A percentile compares a stretch with the other conserved stretches of the same genome.
Evolutionary conservation across 2,329 filamentous ascomycete species (phyloP).

Genomic region (Grosmannia huntii): DNA sequence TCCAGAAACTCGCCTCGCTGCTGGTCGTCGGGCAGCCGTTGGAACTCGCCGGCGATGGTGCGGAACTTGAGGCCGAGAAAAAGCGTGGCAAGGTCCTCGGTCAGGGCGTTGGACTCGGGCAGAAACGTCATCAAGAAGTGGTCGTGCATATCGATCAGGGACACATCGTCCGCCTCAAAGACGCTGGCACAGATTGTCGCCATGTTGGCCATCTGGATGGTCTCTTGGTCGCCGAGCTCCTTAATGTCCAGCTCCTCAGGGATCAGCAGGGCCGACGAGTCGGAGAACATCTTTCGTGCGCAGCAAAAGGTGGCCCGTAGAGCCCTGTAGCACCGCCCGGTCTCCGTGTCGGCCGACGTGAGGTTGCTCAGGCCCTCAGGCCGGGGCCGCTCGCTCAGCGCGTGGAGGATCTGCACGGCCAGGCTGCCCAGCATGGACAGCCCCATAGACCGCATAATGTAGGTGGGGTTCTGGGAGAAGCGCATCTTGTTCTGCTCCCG

Average conservation of each 20-base stretch:
- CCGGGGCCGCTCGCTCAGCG: conserved; percentile 21
- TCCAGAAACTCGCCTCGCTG: conserved; percentile 25
- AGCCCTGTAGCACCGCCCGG: conserved; percentile 21
- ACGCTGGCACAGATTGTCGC: conserved; percentile 31
- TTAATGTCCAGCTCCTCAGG: conserved; percentile 25
- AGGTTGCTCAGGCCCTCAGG: conserved; percentile 18
- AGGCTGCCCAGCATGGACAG: conserved; percentile 22
- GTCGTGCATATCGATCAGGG: conserved; percentile 30
- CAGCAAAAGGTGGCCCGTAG: conserved; percentile 20
- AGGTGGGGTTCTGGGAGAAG: conserved; percentile 20
- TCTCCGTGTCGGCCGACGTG: conserved; percentile 19
- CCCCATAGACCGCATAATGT: conserved; percentile 23
- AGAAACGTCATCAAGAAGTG: conserved; percentile 32
- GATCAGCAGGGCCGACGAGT: conserved; percentile 18
- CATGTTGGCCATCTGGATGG: conserved; percentile 35
- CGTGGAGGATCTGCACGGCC: conserved; percentile 24
- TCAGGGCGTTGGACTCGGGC: conserved; percentile 24
- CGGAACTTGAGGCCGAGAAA: conserved; percentile 34
- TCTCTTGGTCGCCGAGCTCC: conserved; percentile 24
- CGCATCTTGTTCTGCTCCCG: conserved; percentile 20
- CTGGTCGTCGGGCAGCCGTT: conserved; percentile 4
- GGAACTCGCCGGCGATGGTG: conserved; percentile 4
- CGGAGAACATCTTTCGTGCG: conserved; percentile 22
- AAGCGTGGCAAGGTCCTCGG: conserved; percentile 27
- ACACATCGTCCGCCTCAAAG: conserved; percentile 23